Percentiles rank a stretch among this genome's conserved stretches.
These are phyloP conservation scores for Quercus variabilis DNA, from an alignment of 306 rosid genomes.

Conservation along the genomic window DNA sequence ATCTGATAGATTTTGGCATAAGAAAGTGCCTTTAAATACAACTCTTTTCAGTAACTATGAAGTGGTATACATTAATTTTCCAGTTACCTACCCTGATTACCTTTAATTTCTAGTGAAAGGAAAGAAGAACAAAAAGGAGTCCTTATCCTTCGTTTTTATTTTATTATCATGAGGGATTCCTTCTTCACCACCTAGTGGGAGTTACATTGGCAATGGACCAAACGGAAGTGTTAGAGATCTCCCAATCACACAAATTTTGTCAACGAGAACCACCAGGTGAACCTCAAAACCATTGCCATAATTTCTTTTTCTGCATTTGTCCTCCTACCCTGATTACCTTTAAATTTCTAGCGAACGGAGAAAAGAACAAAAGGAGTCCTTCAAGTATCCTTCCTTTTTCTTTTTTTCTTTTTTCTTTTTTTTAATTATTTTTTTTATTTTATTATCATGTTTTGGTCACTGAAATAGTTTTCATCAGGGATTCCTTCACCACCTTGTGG, in stretches of 20 bases:
- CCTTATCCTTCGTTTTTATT: conserved; percentile 11
- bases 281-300: conserved; percentile 50
- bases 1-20: conserved; percentile 62
- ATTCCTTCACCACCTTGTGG: no score
- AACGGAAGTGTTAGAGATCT: conserved; percentile 38
- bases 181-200: conserved; percentile 50
- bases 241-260: conserved; percentile 51
- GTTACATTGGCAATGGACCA: conserved; percentile 43
- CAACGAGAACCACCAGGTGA: conserved; percentile 55
- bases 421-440: no score
- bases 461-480: no score
- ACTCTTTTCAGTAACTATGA: conserved; percentile 73
- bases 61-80: conserved; percentile 55
- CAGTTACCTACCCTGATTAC: conserved; percentile 53
- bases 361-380: no score
- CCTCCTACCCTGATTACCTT: no score
- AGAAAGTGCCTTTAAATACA: conserved; percentile 63
- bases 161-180: conserved; percentile 54
- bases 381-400: no score
- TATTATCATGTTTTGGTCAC: no score
- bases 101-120: neutral
- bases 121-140: neutral
- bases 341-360: no score
- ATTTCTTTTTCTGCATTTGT: conserved; percentile 67
- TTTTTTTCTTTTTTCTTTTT: no score